Conservation (phyloP, 2,329 filamentous ascomycete genomes). For the Colletotrichum filicis region DNA sequence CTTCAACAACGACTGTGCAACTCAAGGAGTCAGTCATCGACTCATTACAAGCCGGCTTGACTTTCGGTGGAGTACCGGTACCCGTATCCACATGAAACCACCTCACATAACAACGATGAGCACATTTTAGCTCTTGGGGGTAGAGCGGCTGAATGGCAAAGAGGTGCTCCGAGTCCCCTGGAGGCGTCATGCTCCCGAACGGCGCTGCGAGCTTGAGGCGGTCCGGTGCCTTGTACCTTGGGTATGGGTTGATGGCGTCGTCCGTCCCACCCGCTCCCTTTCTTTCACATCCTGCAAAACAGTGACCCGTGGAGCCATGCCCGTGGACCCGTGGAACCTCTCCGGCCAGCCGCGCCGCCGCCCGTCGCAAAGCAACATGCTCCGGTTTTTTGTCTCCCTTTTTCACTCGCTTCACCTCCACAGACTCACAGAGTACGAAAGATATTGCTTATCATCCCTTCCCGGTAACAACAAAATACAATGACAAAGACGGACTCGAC, state of each 20-base stretch:
- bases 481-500: not conserved
- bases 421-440: not conserved
- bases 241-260: not conserved
- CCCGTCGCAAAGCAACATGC: not conserved
- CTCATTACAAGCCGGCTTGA: not conserved
- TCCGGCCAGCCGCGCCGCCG: constrained; percentile 13
- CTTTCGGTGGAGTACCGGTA: not conserved
- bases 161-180: constrained; percentile 2
- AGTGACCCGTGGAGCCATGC: constrained; percentile 1
- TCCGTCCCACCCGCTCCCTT: not conserved
- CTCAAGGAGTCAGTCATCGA: not conserved
- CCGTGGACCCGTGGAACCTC: constrained; percentile 19
- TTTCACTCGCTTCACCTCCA: not conserved
- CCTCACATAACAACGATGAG: not conserved
- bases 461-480: constrained; percentile 15
- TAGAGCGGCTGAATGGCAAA: not conserved
- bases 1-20: not conserved
- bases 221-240: constrained; percentile 12
- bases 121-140: not conserved
- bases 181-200: constrained; percentile 31
- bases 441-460: not conserved
- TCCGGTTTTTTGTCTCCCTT: constrained; percentile 7
- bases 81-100: not conserved
- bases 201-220: constrained; percentile 21
- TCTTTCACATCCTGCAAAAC: not conserved